Evolutionary conservation across 768 basidiomycete genomes (phyloP), one percentile per base, ranked within the genome.

Genomic region (Mycena capillaripes): DNA sequence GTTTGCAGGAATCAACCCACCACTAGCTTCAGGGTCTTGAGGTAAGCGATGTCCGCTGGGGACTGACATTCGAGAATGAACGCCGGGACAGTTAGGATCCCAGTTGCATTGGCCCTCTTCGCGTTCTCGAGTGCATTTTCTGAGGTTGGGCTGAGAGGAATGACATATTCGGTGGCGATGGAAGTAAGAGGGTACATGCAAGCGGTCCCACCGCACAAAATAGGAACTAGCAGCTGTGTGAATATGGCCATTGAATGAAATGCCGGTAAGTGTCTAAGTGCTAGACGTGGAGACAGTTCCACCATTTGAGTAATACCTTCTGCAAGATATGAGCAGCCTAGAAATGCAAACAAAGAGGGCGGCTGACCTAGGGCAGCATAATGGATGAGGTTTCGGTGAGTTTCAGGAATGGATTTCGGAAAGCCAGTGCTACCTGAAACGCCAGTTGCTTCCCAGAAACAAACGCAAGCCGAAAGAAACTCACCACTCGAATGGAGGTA

Each of bases 1-100:
- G 3, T 17, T 10, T 11, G 29, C 53, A 4, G 0, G 5, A 42
- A 70, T 76, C 70, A 38, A 77, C 80, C n/a, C 57, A 82, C 81
- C 48, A 81, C 69, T 36, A 78, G 42, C 44, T 76, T 73, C 58
- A 83, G 59, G 14, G 73, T 77, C n/a, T 71, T 69, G 17, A 84
- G 77, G 25, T 79, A 76, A 1, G 77, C 77, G 27, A 84, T 70
- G 14, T 75, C 71, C 27, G 78, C 74, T 19, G 75, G 58, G 11
- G 79, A 78, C 65, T 81, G 77, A 83, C 86, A 86, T 53, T 81
- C 78, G 50, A 86, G 81, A 4, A 88, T 64, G 14, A 88, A 76
- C 0, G 83, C 55, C 0, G 87, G 86, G 25, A 86, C 82, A 0
- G 77, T 81, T 36, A 84, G 74, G 2, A 87, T 61, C 1, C 70